Base-by-base conservation (phyloP, 2,329 filamentous ascomycete genomes). In the Clonostachys sp. region DNA sequence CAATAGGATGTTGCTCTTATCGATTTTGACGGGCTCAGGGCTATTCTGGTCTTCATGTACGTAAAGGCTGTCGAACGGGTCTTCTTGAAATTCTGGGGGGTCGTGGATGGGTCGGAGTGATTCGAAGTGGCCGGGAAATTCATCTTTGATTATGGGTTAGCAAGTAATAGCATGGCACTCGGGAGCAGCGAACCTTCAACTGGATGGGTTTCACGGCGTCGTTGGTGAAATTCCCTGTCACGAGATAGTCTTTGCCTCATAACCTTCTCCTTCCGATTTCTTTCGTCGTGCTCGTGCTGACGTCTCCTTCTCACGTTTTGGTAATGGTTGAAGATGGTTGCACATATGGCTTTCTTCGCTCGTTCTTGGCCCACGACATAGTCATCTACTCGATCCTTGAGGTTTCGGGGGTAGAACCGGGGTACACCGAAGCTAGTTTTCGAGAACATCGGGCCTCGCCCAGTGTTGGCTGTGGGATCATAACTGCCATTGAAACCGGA, bases 331-430 rank as follows among this genome's bases (percentile, higher is more conserved):
- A 95, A 96, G 30, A 99, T 88, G 7, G 92, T 91, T 5, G 92
- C 86, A 53, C 90, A 94, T 53, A 97, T 83, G 13, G 91, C 89
- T 66, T 95, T 95, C 75, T 99, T 94, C 14, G 94, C 91, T 50
- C 90, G 83, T 55, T 96, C 90, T 66, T 99, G 94, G 39, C 92
- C 94, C 5, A 99, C 92, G 2, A 99, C 92, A 63, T 95, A 99
- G 61, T 94, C 88, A 63, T 99, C 94, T 34, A 97, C 83, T 59
- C 94, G 87, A 60, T 89, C 84, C 73, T 97, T 96, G 57, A 99
- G 75, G 56, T 83, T 77, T 49, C 78, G 73, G 3, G 82, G 82
- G 47, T 85, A 86, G 61, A 85, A 82, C 45, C 78, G 73, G 3
- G 81, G 80, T 14, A 83, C 80, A 46, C 81, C 81, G 53, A 80